Evolutionary conservation across 192 early-diverging fungal species (phyloP), one percentile per base, ranked within the genome.

Genomic region (Radiomyces spectabilis): DNA sequence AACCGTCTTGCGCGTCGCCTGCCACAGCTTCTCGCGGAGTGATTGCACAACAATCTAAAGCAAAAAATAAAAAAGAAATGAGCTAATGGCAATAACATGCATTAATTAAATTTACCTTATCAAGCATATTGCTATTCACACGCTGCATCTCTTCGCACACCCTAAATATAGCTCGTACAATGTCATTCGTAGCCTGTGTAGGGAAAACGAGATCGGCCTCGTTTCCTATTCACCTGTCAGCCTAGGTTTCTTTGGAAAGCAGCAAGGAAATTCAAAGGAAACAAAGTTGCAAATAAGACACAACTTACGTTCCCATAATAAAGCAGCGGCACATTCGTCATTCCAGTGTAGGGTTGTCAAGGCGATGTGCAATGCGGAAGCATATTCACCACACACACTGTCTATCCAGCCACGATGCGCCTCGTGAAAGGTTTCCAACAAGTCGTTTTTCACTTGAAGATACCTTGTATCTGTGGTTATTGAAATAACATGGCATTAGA

Each of bases 241-340:
- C n/a, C n/a, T n/a, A n/a, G n/a, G n/a, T n/a, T n/a, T n/a, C n/a
- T n/a, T 34, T 42, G 41, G 18, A 21, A 59, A 47, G 10, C n/a
- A 30, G 26, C 12, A 5, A 33, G 18, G 15, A 41, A 40, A 41
- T 3, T 8, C 19, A 24, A 39, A 39, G 24, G 2, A 5, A 39
- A 53, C 13, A 34, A 18, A 26, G 29, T 21, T 15, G 25, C 24
- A 31, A 29, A 19, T 30, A 25, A 25, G 3, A 12, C 44, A 29
- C 22, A 62, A 54, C 55, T 39, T 71, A 64, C 76, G 62, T 45
- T 81, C 74, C 79, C 79, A 81, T 1, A 76, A 46, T 26, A 71
- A 50, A 4, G 62, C 53, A 18, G 71, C 35, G 3, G 73, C 31
- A 33, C 73, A 70, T 5, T 57, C n/a, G 33, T 68, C 61, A 55